A percentile compares a stretch with the other conserved stretches of the same genome.
Evolutionary conservation across 2,329 filamentous ascomycete species (phyloP).

Genomic region (Akanthomyces uredinophilus): DNA sequence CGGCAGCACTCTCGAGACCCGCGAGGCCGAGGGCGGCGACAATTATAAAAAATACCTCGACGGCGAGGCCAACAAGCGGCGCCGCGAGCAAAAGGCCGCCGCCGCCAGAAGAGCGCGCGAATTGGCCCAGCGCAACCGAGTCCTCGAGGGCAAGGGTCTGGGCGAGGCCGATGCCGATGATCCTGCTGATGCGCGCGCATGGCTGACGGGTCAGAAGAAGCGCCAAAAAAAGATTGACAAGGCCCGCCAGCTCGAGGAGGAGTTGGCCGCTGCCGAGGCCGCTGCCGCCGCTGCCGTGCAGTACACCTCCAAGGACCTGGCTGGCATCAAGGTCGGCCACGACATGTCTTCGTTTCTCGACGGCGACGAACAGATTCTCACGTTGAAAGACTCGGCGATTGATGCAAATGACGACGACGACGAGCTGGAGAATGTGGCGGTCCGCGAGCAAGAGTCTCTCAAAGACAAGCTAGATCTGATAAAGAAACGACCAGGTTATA

Average conservation of each 20-base stretch:
- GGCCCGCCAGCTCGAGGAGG: slow-evolving; percentile 65
- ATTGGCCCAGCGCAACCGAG: slow-evolving; percentile 66
- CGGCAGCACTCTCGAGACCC: slow-evolving; percentile 77
- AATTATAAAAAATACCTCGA: slow-evolving; percentile 64
- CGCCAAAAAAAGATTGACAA: slow-evolving; percentile 86
- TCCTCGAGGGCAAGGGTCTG: slow-evolving; percentile 76
- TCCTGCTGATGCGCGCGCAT: slow-evolving; percentile 73
- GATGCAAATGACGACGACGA: slow-evolving; percentile 71
- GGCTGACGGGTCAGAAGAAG: slow-evolving; percentile 88
- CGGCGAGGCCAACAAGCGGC: slow-evolving; percentile 70
- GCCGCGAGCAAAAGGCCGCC: slow-evolving; percentile 73
- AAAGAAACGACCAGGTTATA: slow-evolving; percentile 85
- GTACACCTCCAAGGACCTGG: slow-evolving; percentile 81
- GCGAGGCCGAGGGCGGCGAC: slow-evolving; percentile 65
- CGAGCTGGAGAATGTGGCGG: slow-evolving; percentile 65
- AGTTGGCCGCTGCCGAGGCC: slow-evolving; percentile 71
- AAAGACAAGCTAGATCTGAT: slow-evolving; percentile 76
- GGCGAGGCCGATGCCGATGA: slow-evolving; percentile 66
- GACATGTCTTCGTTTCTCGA: slow-evolving; percentile 77
- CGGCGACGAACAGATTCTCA: slow-evolving; percentile 81
- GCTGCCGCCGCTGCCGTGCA: slow-evolving; percentile 57
- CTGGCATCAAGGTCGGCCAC: slow-evolving; percentile 88
- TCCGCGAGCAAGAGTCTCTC: slow-evolving; percentile 68
- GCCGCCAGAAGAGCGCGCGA: slow-evolving; percentile 86
- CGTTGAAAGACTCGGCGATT: slow-evolving; percentile 88